Conservation (phyloP, 306 rosid genomes). For the Sphenostylis stenocarpa region DNA sequence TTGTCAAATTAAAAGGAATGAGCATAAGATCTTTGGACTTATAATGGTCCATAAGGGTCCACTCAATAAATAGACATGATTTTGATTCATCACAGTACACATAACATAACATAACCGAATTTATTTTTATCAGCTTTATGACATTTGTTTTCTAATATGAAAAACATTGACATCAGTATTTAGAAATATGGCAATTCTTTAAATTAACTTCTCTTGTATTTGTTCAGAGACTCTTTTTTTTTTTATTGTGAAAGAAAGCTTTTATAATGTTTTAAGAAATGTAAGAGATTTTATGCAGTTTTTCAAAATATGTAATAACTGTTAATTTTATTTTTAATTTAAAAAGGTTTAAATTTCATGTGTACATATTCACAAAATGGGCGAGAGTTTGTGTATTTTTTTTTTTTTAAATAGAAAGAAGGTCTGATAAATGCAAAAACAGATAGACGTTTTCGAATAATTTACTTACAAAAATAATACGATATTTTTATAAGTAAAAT, state of each 20-base stretch:
- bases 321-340: background rate
- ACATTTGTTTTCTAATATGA: too few species aligned
- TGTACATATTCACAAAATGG: background rate
- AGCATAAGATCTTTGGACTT: too few species aligned
- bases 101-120: too few species aligned
- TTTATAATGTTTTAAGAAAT: background rate
- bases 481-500: background rate
- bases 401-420: background rate
- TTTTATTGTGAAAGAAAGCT: background rate
- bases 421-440: background rate
- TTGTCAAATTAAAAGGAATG: too few species aligned
- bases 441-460: background rate
- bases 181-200: too few species aligned
- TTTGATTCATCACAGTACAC: too few species aligned
- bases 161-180: too few species aligned
- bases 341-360: background rate
- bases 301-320: background rate
- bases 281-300: background rate
- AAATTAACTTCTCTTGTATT: too few species aligned
- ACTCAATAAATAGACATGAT: too few species aligned
- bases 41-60: too few species aligned
- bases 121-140: too few species aligned
- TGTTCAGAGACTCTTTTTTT: too few species aligned
- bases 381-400: background rate
- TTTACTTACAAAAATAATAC: background rate